These are phyloP conservation scores for Polytrichum formosum DNA, from an alignment of 225 moss, liverwort and hornwort species.

Conservation along the genomic window DNA sequence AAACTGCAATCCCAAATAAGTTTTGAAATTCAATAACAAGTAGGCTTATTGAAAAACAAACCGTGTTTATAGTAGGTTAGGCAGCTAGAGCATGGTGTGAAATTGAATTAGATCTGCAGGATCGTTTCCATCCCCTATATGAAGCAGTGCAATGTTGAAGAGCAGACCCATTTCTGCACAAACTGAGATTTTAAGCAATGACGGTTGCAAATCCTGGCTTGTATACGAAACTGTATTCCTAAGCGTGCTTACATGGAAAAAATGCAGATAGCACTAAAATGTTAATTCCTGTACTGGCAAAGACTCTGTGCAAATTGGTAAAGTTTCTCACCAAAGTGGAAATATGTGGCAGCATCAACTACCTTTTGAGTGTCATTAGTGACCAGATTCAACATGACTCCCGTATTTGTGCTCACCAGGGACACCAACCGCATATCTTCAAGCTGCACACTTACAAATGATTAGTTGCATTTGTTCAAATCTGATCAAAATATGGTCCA, in stretches of 20 bases:
- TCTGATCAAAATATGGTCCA: no score
- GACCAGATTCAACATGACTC: slow-evolving; percentile 76
- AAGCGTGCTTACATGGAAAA: not conserved
- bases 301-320: not conserved
- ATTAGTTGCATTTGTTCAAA: no score
- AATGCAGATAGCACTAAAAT: not conserved
- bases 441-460: slow-evolving; percentile 33
- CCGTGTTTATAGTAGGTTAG: no score
- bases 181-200: no score
- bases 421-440: slow-evolving; percentile 68
- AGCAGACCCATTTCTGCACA: no score
- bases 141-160: no score
- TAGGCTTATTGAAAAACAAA: no score
- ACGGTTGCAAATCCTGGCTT: no score
- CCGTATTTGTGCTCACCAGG: slow-evolving; percentile 63
- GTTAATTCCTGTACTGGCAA: not conserved
- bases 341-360: slow-evolving; percentile 46
- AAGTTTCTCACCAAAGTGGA: slow-evolving; percentile 46
- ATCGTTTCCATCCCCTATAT: no score
- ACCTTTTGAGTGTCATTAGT: slow-evolving; percentile 81
- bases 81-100: no score
- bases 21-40: no score
- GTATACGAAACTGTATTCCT: not conserved
- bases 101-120: no score
- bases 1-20: slow-evolving; percentile 30